These are phyloP conservation scores for Xylaria sp. DNA, from an alignment of 2,329 filamentous ascomycete genomes.

Conservation along the genomic window DNA sequence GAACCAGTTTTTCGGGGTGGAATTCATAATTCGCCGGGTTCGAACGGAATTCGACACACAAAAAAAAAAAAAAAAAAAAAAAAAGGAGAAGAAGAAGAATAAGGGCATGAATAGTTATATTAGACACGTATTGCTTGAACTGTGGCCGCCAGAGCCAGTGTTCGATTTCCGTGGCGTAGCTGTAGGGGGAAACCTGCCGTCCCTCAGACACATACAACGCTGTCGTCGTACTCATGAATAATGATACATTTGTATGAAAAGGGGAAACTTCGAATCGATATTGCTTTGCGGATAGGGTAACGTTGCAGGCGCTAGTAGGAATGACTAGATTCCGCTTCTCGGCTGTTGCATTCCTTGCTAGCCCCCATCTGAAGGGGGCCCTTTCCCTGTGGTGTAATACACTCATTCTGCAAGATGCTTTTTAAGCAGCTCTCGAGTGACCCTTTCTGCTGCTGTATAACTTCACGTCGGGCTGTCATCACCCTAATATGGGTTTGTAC, in stretches of 20 bases:
- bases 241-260: background rate
- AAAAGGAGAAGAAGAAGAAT: too few relatives aligned
- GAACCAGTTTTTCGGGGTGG: conserved; percentile 8
- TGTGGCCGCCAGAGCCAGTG: conserved; percentile 16
- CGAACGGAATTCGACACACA: background rate
- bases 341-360: background rate
- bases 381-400: background rate
- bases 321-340: background rate
- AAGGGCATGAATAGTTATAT: conserved; percentile 10
- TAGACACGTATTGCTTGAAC: background rate
- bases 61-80: too few relatives aligned
- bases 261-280: background rate
- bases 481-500: background rate
- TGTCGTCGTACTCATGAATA: background rate
- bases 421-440: background rate
- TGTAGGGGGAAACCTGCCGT: conserved; percentile 8
- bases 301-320: background rate
- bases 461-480: background rate
- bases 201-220: conserved; percentile 4
- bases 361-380: background rate
- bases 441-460: background rate
- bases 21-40: conserved; percentile 2
- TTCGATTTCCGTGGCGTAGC: conserved; percentile 2
- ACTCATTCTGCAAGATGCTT: background rate
- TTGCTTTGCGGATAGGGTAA: background rate